Evolutionary conservation across 208 protist genomes (phyloP).

Genomic region (Trichomonas gallinae): DNA sequence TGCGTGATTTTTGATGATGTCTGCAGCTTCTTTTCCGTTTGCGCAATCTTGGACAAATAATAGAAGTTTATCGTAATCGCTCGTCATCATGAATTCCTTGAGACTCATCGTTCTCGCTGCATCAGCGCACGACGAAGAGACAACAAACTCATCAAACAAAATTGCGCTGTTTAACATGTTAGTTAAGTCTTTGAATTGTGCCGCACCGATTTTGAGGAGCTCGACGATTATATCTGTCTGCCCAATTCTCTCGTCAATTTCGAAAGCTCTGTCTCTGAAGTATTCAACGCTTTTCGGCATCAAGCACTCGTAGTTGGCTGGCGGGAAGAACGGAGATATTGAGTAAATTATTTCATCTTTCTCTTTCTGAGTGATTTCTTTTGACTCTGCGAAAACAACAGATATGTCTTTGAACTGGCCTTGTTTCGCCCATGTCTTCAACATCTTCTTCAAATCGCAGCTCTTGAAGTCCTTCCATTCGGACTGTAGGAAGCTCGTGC

Average conservation of each 20-base stretch:
- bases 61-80: neutral
- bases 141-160: neutral
- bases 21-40: neutral
- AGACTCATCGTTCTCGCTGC: neutral
- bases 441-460: neutral
- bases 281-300: neutral
- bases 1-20: neutral
- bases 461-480: neutral
- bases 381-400: neutral
- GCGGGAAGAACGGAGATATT: neutral
- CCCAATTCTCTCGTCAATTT: neutral
- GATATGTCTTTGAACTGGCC: neutral
- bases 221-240: neutral
- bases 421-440: neutral
- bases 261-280: neutral
- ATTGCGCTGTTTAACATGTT: neutral
- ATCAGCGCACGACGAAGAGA: neutral
- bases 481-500: neutral
- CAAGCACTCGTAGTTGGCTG: neutral
- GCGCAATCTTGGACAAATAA: neutral
- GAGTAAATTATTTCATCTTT: neutral
- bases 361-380: neutral
- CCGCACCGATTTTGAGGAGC: neutral
- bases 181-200: neutral
- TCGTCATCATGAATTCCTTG: neutral